A percentile compares a stretch with the other conserved stretches of the same genome.
phyloP scores from a whole-genome alignment of 495 filamentous ascomycete genomes.

The Lindgomyces ingoldianus region DNA sequence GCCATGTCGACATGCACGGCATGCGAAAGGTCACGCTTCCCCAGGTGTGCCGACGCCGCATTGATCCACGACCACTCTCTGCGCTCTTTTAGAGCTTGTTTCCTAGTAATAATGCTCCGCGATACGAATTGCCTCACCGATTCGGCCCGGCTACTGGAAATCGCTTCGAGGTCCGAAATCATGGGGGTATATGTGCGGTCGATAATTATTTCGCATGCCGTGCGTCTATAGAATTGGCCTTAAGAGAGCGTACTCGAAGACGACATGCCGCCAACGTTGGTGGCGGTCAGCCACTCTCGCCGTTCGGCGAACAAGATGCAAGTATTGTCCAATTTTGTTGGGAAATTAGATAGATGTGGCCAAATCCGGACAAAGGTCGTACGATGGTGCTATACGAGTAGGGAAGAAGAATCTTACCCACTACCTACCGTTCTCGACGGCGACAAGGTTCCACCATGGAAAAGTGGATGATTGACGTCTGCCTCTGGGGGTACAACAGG shows the following conservation, averaged over 20 bases:
- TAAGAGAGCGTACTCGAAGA: conserved; percentile 17
- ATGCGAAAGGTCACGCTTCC: conserved; percentile 21
- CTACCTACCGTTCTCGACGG: not conserved
- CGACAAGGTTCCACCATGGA: not conserved
- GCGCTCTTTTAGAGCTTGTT: conserved; percentile 12
- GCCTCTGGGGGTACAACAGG: not conserved
- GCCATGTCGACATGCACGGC: conserved; percentile 31
- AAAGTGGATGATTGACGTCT: not conserved
- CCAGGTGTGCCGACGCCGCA: conserved; percentile 15
- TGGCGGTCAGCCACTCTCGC: conserved; percentile 8
- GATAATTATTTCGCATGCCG: conserved; percentile 23
- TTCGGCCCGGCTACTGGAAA: not conserved
- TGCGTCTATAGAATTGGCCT: not conserved
- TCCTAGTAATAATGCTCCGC: conserved; percentile 26
- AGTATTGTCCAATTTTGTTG: not conserved
- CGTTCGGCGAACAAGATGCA: not conserved
- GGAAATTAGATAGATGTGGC: not conserved
- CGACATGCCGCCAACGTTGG: conserved; percentile 16
- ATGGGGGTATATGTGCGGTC: conserved; percentile 23
- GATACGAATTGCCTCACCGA: conserved; percentile 26
- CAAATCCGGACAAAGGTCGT: not conserved
- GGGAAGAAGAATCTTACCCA: not conserved
- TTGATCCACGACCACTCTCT: conserved; percentile 7
- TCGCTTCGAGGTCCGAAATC: not conserved
- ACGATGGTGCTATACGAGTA: not conserved